Percentiles rank a stretch among this genome's conserved stretches.
These are phyloP conservation scores for Hanseniaspora uvarum DNA, from an alignment of 1,139 yeast genomes.

Conservation along the genomic window DNA sequence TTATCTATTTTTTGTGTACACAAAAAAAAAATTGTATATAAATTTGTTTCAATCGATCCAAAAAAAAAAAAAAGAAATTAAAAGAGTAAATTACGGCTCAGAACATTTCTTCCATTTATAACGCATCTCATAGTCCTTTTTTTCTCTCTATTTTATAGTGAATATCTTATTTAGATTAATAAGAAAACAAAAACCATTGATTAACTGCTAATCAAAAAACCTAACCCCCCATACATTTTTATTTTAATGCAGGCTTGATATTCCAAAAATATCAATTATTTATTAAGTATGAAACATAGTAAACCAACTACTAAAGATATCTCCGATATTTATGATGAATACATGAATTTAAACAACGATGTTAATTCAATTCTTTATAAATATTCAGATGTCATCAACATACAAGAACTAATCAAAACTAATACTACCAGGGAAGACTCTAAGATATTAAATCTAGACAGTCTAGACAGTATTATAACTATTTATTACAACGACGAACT, in stretches of 20 bases:
- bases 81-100: too few relatives aligned
- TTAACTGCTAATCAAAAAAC: too few relatives aligned
- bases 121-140: too few relatives aligned
- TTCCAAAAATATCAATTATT: background rate
- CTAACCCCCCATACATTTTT: too few relatives aligned
- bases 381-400: background rate
- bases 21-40: background rate
- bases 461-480: slow-evolving; percentile 1
- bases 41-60: slow-evolving; percentile 34
- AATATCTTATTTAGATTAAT: too few relatives aligned
- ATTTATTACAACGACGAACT: slow-evolving; percentile 3
- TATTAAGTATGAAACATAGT: background rate
- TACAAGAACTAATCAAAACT: background rate
- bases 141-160: too few relatives aligned
- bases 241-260: too few relatives aligned
- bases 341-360: slow-evolving; percentile 1
- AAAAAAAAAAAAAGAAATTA: slow-evolving; percentile 59
- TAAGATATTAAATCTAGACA: background rate
- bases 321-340: slow-evolving; percentile 18
- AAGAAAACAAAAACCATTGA: too few relatives aligned
- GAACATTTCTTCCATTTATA: too few relatives aligned
- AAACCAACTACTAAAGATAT: slow-evolving; percentile 22
- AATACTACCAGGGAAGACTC: background rate
- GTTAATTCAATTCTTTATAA: background rate
- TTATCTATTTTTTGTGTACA: background rate